phyloP scores from a whole-genome alignment of 495 filamentous ascomycete genomes.

The Acidiella bohemica region DNA sequence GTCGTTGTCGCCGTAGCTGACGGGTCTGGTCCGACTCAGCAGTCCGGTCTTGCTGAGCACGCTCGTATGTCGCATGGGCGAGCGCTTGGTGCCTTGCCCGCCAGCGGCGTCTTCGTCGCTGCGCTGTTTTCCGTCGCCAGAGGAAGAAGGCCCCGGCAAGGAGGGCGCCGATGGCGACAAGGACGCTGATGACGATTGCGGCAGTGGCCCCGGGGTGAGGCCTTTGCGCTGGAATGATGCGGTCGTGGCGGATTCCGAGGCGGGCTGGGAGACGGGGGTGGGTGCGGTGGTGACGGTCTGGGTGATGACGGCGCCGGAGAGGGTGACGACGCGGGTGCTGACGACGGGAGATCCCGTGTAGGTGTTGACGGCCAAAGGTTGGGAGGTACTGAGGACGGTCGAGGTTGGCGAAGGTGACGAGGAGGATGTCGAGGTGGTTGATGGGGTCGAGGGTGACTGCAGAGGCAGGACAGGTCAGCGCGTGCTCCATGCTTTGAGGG shows the following conservation, averaged over 20 bases:
- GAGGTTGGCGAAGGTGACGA: not conserved
- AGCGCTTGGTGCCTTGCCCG: not conserved
- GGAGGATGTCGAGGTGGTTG: not conserved
- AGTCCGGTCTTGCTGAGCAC: constrained; percentile 21
- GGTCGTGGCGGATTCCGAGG: not conserved
- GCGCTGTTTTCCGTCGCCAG: constrained; percentile 8
- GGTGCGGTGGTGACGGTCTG: constrained; percentile 17
- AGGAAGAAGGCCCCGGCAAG: constrained; percentile 7
- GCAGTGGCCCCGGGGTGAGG: constrained; percentile 16
- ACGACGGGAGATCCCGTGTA: constrained; percentile 3
- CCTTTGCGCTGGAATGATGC: constrained; percentile 3
- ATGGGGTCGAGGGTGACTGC: too few species aligned
- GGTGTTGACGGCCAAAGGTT: not conserved
- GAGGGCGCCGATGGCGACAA: constrained; percentile 11
- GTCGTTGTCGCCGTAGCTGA: constrained; percentile 4
- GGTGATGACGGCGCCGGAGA: constrained; percentile 9
- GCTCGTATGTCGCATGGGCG: constrained; percentile 8
- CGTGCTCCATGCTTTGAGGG: too few species aligned
- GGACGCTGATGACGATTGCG: constrained; percentile 14
- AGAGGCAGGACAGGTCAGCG: not conserved
- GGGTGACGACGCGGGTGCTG: constrained; percentile 10
- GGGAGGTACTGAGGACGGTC: constrained; percentile 6
- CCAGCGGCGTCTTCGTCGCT: not conserved
- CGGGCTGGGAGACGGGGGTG: not conserved
- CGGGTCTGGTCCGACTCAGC: constrained; percentile 7